Evolutionary conservation across 192 early-diverging fungal genomes (phyloP).

Genomic region (Rhizoclosmatium globosum): DNA sequence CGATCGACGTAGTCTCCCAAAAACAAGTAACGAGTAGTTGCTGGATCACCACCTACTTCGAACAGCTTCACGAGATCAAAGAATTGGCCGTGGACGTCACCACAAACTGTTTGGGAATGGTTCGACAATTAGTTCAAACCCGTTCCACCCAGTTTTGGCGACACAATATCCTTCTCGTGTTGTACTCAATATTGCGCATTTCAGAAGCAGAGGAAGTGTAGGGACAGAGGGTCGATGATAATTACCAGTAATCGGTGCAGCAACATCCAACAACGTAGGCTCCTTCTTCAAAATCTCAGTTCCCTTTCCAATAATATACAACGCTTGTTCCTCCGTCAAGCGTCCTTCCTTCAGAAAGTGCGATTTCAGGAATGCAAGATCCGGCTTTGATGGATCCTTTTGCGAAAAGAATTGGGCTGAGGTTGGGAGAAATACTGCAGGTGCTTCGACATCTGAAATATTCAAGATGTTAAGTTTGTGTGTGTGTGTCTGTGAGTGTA

Average conservation of each 20-base stretch:
- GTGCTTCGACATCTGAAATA: constrained; percentile 63
- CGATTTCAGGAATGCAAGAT: constrained; percentile 83
- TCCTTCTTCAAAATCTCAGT: constrained; percentile 84
- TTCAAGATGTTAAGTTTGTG: not conserved
- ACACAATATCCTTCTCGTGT: not conserved
- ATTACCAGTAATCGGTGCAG: constrained; percentile 89
- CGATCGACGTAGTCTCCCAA: constrained; percentile 97
- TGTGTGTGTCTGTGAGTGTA: not conserved
- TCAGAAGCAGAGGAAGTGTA: not conserved
- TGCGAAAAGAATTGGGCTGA: constrained; percentile 72
- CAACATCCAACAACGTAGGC: constrained; percentile 86
- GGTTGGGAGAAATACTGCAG: constrained; percentile 62
- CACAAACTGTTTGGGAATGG: constrained; percentile 73
- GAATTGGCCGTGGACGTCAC: constrained; percentile 97
- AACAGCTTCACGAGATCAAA: constrained; percentile 98
- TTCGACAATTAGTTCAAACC: not conserved
- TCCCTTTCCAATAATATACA: constrained; percentile 85
- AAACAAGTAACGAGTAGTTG: constrained; percentile 92
- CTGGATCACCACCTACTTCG: constrained; percentile 95
- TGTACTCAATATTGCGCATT: not conserved
- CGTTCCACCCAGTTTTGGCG: not conserved
- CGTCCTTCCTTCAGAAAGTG: constrained; percentile 95
- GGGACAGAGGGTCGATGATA: not conserved
- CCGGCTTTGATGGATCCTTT: constrained; percentile 74
- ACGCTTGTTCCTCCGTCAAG: constrained; percentile 90